Conservation (phyloP, 352 stramenopile genomes). For the Phytopythium ostracodes region DNA sequence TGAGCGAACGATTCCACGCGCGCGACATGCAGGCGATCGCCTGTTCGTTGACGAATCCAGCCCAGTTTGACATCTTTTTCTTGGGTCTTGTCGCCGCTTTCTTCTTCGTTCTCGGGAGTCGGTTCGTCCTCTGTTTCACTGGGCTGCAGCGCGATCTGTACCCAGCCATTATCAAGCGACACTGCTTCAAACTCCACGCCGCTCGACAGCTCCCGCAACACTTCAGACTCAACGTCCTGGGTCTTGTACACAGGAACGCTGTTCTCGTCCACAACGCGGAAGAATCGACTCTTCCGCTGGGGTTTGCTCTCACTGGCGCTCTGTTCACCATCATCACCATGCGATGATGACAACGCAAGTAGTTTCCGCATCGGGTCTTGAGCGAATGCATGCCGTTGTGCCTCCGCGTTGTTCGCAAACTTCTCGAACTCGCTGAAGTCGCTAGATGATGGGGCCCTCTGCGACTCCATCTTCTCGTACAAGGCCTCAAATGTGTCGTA, state of each 20-base stretch:
- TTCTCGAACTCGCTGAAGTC: constrained; percentile 55
- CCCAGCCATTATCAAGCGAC: constrained; percentile 22
- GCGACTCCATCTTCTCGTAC: constrained; percentile 52
- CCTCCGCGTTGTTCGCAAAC: constrained; percentile 12
- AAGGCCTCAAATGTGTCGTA: constrained; percentile 67
- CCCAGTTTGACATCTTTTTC: constrained; percentile 11
- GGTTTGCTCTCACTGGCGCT: background rate
- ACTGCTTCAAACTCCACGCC: constrained; percentile 15
- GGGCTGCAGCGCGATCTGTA: constrained; percentile 16
- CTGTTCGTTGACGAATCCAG: constrained; percentile 43
- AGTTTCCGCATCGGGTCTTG: constrained; percentile 28
- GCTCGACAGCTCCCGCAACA: constrained; percentile 13
- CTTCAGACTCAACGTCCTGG: constrained; percentile 9
- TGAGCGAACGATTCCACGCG: constrained; percentile 11
- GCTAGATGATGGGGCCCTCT: constrained; percentile 28
- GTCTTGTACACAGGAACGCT: constrained; percentile 24
- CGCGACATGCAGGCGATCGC: constrained; percentile 31
- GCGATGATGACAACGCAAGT: constrained; percentile 3
- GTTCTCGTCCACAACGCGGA: constrained; percentile 23
- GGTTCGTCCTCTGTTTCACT: background rate
- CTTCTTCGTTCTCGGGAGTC: background rate
- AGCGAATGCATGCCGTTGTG: constrained; percentile 2
- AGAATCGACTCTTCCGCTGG: constrained; percentile 10
- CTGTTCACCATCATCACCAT: background rate
- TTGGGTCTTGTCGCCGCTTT: background rate